phyloP scores from a whole-genome alignment of 352 stramenopile species.

The Pythium brachiatum region DNA sequence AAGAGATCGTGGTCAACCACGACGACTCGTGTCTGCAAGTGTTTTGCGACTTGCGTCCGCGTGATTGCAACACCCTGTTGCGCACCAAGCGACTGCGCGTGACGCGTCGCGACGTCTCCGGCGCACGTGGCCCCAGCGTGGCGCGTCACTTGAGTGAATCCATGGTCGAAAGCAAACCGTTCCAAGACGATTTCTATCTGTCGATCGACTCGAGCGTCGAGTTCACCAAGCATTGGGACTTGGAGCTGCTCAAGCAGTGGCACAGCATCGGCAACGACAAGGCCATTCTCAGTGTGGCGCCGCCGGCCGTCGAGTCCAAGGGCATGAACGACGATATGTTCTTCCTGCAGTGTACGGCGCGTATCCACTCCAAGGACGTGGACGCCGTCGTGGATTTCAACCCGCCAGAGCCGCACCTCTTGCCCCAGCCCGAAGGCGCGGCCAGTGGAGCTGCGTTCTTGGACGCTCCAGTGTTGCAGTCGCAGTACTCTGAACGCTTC shows the following conservation, averaged over 20 bases:
- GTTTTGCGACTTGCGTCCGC: constrained; percentile 51
- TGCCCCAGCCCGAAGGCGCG: constrained; percentile 3
- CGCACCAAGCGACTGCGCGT: constrained; percentile 49
- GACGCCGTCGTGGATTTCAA: constrained; percentile 82
- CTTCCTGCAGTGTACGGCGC: constrained; percentile 75
- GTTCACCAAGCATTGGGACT: constrained; percentile 75
- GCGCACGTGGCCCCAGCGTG: constrained; percentile 52
- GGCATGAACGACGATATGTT: constrained; percentile 34
- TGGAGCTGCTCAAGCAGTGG: constrained; percentile 76
- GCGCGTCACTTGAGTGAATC: constrained; percentile 55
- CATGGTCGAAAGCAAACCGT: constrained; percentile 44
- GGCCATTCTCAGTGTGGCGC: constrained; percentile 74
- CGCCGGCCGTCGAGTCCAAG: constrained; percentile 52
- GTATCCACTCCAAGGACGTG: constrained; percentile 61
- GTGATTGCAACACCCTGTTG: constrained; percentile 45
- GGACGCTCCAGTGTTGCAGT: constrained; percentile 58
- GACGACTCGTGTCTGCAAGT: constrained; percentile 62
- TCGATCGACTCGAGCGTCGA: constrained; percentile 63
- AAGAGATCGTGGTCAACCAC: constrained; percentile 60
- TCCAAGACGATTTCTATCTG: constrained; percentile 62
- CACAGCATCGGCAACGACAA: constrained; percentile 74
- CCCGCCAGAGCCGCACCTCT: constrained; percentile 42
- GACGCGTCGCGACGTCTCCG: constrained; percentile 55
- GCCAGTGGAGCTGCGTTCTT: constrained; percentile 3
- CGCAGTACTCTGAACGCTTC: constrained; percentile 82